A percentile compares a stretch with the other conserved stretches of the same genome.
phyloP scores from a whole-genome alignment of 1,284 basidiomycete genomes.

The Pseudomicrostroma phylloplanum region DNA sequence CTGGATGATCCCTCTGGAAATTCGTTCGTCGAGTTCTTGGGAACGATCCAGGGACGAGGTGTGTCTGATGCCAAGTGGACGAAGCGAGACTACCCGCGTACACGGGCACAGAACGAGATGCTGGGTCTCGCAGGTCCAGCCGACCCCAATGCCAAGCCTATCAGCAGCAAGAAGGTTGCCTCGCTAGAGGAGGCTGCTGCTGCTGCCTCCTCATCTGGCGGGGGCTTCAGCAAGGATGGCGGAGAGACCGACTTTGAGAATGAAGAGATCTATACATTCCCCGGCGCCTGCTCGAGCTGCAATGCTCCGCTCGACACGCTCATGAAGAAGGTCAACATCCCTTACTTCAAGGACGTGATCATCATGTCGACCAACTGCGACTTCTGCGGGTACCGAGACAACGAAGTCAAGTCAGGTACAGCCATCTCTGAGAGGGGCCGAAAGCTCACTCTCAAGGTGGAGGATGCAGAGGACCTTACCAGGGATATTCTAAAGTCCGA shows the following conservation, averaged over 20 bases:
- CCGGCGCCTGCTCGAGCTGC: conserved; percentile 81
- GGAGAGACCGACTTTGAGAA: conserved; percentile 53
- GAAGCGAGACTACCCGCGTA: conserved; percentile 76
- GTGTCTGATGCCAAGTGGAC: conserved; percentile 86
- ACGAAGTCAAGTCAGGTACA: conserved; percentile 90
- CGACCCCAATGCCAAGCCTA: background rate
- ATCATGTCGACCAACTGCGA: conserved; percentile 99
- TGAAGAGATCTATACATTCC: conserved; percentile 87
- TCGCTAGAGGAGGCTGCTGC: conserved; percentile 16
- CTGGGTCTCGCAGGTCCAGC: conserved; percentile 62
- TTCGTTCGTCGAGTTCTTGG: conserved; percentile 61
- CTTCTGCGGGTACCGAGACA: conserved; percentile 88
- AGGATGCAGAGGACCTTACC: conserved; percentile 87
- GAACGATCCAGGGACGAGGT: conserved; percentile 47
- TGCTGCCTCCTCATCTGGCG: conserved; percentile 22
- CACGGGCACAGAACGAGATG: conserved; percentile 72
- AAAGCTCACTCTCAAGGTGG: conserved; percentile 78
- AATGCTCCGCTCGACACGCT: conserved; percentile 73
- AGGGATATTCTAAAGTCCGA: conserved; percentile 69
- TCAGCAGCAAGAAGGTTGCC: conserved; percentile 28
- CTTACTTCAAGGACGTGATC: conserved; percentile 97
- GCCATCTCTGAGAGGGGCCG: conserved; percentile 82
- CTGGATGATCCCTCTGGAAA: conserved; percentile 93
- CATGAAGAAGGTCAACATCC: conserved; percentile 96
- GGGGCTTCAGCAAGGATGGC: conserved; percentile 41